Conservation (phyloP, 2,329 filamentous ascomycete species). For the Fusarium chlamydosporum region DNA sequence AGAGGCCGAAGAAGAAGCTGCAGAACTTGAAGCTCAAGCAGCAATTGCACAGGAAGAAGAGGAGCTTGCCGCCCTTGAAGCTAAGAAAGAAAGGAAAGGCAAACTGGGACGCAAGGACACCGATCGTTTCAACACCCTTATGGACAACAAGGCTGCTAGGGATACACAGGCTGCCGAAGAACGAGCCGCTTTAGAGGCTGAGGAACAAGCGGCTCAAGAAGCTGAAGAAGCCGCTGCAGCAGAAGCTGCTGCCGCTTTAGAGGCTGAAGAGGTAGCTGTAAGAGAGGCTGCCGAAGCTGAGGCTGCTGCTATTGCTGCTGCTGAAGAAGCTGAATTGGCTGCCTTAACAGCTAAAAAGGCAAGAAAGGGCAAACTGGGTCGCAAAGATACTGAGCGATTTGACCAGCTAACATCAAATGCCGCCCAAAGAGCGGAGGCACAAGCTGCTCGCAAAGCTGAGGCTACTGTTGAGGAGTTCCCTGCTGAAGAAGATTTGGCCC, state of each 20-base stretch:
- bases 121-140: constrained; percentile 36
- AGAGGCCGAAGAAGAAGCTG: constrained; percentile 39
- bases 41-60: constrained; percentile 38
- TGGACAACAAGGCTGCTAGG: constrained; percentile 38
- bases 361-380: constrained; percentile 55
- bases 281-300: constrained; percentile 43
- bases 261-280: constrained; percentile 42
- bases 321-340: constrained; percentile 59
- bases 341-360: constrained; percentile 55
- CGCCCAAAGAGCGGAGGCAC: constrained; percentile 36
- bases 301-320: constrained; percentile 44
- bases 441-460: constrained; percentile 41
- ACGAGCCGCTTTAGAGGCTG: constrained; percentile 50
- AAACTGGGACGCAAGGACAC: constrained; percentile 46
- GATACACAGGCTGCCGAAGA: constrained; percentile 52
- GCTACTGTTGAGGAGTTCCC: constrained; percentile 28
- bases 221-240: constrained; percentile 50
- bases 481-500: constrained; percentile 4
- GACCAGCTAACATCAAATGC: constrained; percentile 37
- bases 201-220: constrained; percentile 48
- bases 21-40: constrained; percentile 32
- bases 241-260: constrained; percentile 34
- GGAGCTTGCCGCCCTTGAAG: constrained; percentile 40
- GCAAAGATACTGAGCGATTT: constrained; percentile 47
- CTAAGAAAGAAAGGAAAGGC: constrained; percentile 45